Evolutionary conservation across 1,284 basidiomycete genomes (phyloP).

Genomic region (Trametes sp.): DNA sequence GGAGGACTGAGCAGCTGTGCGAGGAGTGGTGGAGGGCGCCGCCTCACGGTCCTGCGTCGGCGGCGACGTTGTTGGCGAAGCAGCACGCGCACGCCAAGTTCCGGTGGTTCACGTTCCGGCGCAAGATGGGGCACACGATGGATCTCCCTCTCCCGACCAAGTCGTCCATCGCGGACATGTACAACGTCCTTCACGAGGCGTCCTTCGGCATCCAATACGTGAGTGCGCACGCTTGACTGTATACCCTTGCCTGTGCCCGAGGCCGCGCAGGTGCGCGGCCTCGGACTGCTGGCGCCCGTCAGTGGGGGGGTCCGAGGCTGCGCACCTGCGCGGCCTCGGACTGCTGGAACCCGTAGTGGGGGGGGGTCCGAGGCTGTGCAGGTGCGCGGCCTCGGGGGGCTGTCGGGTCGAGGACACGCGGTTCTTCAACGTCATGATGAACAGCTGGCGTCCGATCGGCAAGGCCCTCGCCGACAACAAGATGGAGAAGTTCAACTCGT

Average conservation of each 20-base stretch:
- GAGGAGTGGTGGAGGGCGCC: background rate
- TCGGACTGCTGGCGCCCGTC: background rate
- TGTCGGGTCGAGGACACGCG: too few relatives aligned
- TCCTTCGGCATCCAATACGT: constrained; percentile 1
- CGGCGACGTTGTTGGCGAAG: background rate
- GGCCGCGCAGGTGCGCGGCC: background rate
- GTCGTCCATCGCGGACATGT: background rate
- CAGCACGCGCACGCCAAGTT: background rate
- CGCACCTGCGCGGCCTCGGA: background rate
- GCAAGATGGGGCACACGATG: background rate
- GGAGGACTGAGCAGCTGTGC: background rate
- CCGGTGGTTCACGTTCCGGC: background rate
- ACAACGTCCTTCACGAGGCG: background rate
- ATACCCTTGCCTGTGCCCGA: too few relatives aligned
- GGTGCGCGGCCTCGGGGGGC: too few relatives aligned
- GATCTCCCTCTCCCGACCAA: background rate
- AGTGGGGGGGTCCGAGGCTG: background rate
- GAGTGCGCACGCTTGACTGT: too few relatives aligned
- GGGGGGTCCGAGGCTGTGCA: too few relatives aligned
- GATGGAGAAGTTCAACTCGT: too few relatives aligned
- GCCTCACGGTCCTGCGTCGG: background rate
- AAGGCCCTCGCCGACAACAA: too few relatives aligned
- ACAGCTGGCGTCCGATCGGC: too few relatives aligned
- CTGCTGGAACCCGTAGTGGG: too few relatives aligned
- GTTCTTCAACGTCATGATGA: too few relatives aligned